Percentiles rank a stretch among this genome's conserved stretches.
These are phyloP conservation scores for Cynanchum wilfordii DNA, from an alignment of 257 asterid genomes.

Conservation along the genomic window DNA sequence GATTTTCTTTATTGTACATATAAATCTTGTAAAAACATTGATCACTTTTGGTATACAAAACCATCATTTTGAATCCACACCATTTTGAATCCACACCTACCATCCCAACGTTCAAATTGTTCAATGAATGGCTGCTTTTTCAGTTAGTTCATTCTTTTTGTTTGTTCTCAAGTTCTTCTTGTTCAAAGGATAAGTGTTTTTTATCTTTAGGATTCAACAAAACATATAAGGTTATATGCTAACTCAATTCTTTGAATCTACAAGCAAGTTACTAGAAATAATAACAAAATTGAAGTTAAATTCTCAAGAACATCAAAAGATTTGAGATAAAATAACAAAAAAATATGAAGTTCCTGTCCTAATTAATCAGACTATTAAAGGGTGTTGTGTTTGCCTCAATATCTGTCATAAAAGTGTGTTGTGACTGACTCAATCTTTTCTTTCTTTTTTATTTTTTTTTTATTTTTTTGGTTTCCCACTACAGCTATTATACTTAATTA, in stretches of 20 bases:
- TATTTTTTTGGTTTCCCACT: not conserved
- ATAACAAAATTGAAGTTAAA: not conserved
- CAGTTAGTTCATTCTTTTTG: not conserved
- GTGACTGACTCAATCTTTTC: not conserved
- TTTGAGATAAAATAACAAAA: not conserved
- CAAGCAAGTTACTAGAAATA: no score
- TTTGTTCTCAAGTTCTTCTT: not conserved
- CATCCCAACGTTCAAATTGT: not conserved
- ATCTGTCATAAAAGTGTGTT: not conserved
- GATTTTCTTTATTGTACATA: constrained; percentile 36
- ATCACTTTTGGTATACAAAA: constrained; percentile 20
- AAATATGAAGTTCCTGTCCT: not conserved
- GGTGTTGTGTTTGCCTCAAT: not conserved
- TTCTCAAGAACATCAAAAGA: not conserved
- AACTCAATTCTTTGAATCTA: no score
- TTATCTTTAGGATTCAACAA: no score
- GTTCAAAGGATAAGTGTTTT: not conserved
- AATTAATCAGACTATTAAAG: not conserved
- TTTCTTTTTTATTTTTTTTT: not conserved
- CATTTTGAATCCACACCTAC: not conserved
- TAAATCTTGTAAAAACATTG: constrained; percentile 17
- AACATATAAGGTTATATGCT: no score
- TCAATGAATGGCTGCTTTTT: not conserved
- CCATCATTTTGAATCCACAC: not conserved
- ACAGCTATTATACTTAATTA: not conserved